These are phyloP conservation scores for Zizania palustris DNA, from an alignment of 202 grass and related monocot genomes.

Conservation along the genomic window DNA sequence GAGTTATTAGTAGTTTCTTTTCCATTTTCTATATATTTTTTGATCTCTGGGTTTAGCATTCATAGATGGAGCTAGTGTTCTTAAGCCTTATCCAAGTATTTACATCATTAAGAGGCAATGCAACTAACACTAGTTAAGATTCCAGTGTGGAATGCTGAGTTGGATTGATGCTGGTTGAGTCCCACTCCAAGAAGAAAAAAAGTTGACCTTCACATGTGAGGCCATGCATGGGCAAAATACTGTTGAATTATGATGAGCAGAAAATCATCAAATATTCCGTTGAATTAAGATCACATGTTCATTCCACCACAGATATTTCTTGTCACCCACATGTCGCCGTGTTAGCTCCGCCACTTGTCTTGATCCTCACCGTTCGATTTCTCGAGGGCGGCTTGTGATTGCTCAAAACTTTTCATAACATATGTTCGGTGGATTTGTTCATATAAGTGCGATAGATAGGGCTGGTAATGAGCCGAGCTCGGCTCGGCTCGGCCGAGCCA, in stretches of 20 bases:
- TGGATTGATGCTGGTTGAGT: constrained; percentile 34
- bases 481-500: too few relatives aligned
- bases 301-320: neutral
- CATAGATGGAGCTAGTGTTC: neutral
- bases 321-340: neutral
- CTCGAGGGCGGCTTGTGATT: neutral
- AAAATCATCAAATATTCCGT: too few relatives aligned
- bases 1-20: neutral
- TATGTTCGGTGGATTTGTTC: neutral
- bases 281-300: constrained; percentile 24
- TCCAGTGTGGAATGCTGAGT: constrained; percentile 41
- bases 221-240: constrained; percentile 22
- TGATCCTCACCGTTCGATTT: constrained; percentile 21
- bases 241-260: constrained; percentile 13
- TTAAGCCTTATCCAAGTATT: neutral
- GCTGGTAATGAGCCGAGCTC: too few relatives aligned
- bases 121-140: neutral
- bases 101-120: neutral
- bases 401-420: neutral
- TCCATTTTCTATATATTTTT: neutral
- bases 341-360: neutral
- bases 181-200: constrained; percentile 19
- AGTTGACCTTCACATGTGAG: neutral
- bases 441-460: neutral
- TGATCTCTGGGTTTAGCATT: too few relatives aligned